Conservation (phyloP, 148 eudicot species). For the Vaccinium vitisidaea region DNA sequence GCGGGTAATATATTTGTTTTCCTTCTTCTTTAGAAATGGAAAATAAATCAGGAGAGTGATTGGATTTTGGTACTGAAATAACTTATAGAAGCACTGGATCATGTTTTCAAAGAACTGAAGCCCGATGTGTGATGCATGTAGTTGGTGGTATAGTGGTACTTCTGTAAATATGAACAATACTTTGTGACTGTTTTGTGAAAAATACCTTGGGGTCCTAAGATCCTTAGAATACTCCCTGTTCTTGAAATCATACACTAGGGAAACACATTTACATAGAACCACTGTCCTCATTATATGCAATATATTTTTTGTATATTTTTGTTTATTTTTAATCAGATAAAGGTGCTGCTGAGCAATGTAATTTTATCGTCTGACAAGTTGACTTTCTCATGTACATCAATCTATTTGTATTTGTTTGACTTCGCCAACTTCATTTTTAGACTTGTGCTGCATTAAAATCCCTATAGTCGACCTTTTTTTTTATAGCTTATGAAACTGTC, state of each 20-base stretch:
- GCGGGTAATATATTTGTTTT: not conserved
- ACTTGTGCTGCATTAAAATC: not conserved
- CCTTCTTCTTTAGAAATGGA: not conserved
- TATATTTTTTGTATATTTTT: too few species aligned
- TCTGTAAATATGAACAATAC: not conserved
- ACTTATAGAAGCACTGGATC: not conserved
- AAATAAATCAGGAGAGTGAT: not conserved
- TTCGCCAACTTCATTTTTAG: not conserved
- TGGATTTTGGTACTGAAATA: not conserved
- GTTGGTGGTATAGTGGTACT: constrained; percentile 2
- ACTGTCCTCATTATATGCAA: too few species aligned
- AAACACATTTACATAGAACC: not conserved
- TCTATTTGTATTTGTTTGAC: not conserved
- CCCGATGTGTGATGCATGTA: not conserved
- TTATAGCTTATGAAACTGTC: too few species aligned
- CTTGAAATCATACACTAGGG: not conserved
- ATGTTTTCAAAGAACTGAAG: not conserved
- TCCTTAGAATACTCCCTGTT: not conserved
- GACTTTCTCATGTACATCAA: not conserved
- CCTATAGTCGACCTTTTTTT: too few species aligned
- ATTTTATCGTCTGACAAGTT: not conserved
- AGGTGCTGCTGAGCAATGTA: constrained; percentile 2
- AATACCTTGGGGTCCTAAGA: not conserved
- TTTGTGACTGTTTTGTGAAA: not conserved
- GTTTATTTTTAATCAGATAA: not conserved